Conservation (phyloP, 768 basidiomycete species). For the Amanita pseudoporphyria region DNA sequence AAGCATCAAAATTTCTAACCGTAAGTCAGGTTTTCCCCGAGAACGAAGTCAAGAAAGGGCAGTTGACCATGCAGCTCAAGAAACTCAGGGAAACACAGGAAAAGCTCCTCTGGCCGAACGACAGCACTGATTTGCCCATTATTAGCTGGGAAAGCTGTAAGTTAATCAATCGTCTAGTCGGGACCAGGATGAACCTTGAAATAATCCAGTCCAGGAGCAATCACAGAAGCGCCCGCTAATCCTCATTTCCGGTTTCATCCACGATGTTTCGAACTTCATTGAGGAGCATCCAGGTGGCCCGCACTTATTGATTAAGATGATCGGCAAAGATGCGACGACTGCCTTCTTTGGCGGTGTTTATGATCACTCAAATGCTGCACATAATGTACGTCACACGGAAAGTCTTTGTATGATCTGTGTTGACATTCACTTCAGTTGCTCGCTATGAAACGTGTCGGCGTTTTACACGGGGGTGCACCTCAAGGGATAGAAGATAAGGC, state of each 20-base stretch:
- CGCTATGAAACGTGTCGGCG: slow-evolving; percentile 58
- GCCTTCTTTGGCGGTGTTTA: slow-evolving; percentile 93
- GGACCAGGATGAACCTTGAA: neutral
- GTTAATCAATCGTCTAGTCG: slow-evolving; percentile 16
- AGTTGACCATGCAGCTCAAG: slow-evolving; percentile 92
- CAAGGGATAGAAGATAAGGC: slow-evolving; percentile 50
- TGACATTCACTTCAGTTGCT: slow-evolving; percentile 28
- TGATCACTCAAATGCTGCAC: slow-evolving; percentile 82
- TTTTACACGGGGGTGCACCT: slow-evolving; percentile 51
- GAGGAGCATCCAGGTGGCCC: slow-evolving; percentile 91
- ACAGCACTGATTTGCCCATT: slow-evolving; percentile 66
- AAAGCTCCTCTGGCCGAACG: slow-evolving; percentile 67
- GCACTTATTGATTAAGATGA: slow-evolving; percentile 72
- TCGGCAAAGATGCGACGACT: slow-evolving; percentile 86
- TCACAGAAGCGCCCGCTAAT: slow-evolving; percentile 70
- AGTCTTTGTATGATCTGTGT: neutral
- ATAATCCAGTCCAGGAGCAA: slow-evolving; percentile 61
- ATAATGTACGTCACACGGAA: slow-evolving; percentile 45
- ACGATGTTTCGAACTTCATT: slow-evolving; percentile 76
- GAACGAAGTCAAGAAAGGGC: slow-evolving; percentile 72
- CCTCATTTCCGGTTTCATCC: slow-evolving; percentile 87
- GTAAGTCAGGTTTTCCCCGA: slow-evolving; percentile 35
- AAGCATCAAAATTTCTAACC: neutral
- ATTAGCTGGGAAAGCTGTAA: slow-evolving; percentile 82
- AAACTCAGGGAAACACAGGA: slow-evolving; percentile 74